phyloP scores from a whole-genome alignment of 1,284 basidiomycete species.

The Cutaneotrichosporon sp. region DNA sequence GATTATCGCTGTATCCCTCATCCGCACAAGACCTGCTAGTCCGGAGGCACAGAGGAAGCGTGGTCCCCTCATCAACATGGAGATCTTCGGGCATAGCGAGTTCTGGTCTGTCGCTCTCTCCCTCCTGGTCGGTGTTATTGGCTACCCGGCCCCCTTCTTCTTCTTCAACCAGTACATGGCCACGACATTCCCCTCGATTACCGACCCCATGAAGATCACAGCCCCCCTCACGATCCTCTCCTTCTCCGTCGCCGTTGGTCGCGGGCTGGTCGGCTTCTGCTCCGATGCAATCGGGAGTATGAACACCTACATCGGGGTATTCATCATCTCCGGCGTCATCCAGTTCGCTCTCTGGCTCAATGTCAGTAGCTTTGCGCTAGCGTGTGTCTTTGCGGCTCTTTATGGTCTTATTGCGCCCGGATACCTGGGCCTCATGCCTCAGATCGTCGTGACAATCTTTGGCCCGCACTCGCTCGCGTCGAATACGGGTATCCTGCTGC shows the following conservation, averaged over 20 bases:
- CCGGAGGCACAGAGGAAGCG: slow-evolving; percentile 28
- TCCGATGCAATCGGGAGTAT: slow-evolving; percentile 11
- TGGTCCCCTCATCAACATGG: slow-evolving; percentile 30
- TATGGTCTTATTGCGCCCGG: slow-evolving; percentile 27
- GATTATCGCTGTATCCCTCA: slow-evolving; percentile 24
- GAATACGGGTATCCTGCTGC: slow-evolving; percentile 25
- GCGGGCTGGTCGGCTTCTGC: slow-evolving; percentile 8
- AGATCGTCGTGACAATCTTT: slow-evolving; percentile 34
- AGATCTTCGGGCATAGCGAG: slow-evolving; percentile 1
- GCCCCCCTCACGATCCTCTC: slow-evolving; percentile 12
- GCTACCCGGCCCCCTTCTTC: slow-evolving; percentile 31
- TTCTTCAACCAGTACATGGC: slow-evolving; percentile 24
- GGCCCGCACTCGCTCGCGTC: slow-evolving; percentile 32
- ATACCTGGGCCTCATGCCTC: slow-evolving; percentile 31
- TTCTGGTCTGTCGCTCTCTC: slow-evolving; percentile 27
- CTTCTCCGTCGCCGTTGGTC: slow-evolving; percentile 10
- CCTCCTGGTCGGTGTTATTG: slow-evolving; percentile 25
- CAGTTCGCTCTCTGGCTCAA: slow-evolving; percentile 18
- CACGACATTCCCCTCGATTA: slow-evolving; percentile 16
- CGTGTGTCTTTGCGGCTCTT: slow-evolving; percentile 9
- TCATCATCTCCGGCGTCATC: slow-evolving; percentile 9
- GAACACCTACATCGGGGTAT: slow-evolving; percentile 17
- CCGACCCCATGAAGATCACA: slow-evolving; percentile 16
- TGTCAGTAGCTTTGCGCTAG: slow-evolving; percentile 1
- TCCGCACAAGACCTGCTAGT: slow-evolving; percentile 30